A percentile compares a stretch with the other conserved stretches of the same genome.
Conservation (phyloP, 192 early-diverging fungal species). For the Piromyces sp. region DNA sequence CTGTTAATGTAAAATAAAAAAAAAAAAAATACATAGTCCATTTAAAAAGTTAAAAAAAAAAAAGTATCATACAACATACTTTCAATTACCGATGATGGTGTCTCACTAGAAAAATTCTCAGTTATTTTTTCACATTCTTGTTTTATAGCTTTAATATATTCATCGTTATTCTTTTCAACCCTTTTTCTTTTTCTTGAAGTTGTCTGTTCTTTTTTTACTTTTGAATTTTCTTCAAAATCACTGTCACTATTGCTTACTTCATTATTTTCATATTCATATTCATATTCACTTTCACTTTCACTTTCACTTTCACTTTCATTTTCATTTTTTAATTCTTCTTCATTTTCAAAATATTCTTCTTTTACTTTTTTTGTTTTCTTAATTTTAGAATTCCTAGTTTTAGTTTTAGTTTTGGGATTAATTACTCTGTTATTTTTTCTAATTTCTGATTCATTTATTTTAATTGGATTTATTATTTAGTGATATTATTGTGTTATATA, state of each 20-base stretch:
- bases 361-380: not conserved
- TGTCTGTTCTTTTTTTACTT: not conserved
- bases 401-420: too few relatives aligned
- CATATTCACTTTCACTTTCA: not conserved
- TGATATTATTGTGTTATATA: too few relatives aligned
- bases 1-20: not conserved
- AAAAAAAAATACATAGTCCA: too few relatives aligned
- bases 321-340: not conserved
- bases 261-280: not conserved
- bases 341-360: not conserved
- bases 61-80: too few relatives aligned
- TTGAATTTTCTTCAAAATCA: not conserved
- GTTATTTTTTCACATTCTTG: not conserved
- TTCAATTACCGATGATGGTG: too few relatives aligned
- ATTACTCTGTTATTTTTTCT: too few relatives aligned
- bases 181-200: not conserved
- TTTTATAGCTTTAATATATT: not conserved
- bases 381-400: too few relatives aligned
- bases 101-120: not conserved
- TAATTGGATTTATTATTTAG: too few relatives aligned
- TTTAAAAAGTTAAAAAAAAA: too few relatives aligned
- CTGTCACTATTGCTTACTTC: not conserved
- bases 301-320: not conserved
- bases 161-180: not conserved
- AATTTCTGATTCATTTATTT: too few relatives aligned